Conservation (phyloP, 495 filamentous ascomycete genomes). For the Penicillium verhagenii region DNA sequence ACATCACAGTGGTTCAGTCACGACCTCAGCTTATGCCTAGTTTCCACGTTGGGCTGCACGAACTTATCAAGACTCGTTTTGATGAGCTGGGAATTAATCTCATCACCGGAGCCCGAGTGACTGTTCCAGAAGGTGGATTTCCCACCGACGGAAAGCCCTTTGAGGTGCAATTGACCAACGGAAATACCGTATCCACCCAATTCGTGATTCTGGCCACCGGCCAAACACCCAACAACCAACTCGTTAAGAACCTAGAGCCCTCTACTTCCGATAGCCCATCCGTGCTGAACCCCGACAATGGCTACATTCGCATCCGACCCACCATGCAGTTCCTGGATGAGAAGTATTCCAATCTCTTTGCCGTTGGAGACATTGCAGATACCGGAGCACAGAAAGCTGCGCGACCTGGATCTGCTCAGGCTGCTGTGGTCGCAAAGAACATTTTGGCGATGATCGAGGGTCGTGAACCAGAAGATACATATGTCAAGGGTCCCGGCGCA, state of each 20-base stretch:
- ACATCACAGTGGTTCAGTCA: conserved; percentile 58
- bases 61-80: conserved; percentile 42
- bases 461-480: conserved; percentile 25
- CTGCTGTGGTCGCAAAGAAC: conserved; percentile 52
- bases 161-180: conserved; percentile 35
- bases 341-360: conserved; percentile 52
- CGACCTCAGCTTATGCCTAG: conserved; percentile 49
- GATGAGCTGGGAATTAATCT: conserved; percentile 39
- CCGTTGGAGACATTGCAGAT: conserved; percentile 61
- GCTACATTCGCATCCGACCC: conserved; percentile 50
- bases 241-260: conserved; percentile 43
- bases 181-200: conserved; percentile 31
- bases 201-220: conserved; percentile 55
- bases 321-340: conserved; percentile 56
- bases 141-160: conserved; percentile 25
- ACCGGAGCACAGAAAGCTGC: conserved; percentile 57
- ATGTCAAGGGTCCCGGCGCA: conserved; percentile 34
- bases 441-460: conserved; percentile 49
- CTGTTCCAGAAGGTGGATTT: conserved; percentile 31
- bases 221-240: conserved; percentile 54
- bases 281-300: conserved; percentile 48
- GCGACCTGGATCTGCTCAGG: conserved; percentile 51
- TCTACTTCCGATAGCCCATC: conserved; percentile 20
- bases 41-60: conserved; percentile 51
- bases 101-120: conserved; percentile 37